Evolutionary conservation across 805 yeast genomes (phyloP), one percentile per base, ranked within the genome.

Genomic region (Candida rishiriensis): DNA sequence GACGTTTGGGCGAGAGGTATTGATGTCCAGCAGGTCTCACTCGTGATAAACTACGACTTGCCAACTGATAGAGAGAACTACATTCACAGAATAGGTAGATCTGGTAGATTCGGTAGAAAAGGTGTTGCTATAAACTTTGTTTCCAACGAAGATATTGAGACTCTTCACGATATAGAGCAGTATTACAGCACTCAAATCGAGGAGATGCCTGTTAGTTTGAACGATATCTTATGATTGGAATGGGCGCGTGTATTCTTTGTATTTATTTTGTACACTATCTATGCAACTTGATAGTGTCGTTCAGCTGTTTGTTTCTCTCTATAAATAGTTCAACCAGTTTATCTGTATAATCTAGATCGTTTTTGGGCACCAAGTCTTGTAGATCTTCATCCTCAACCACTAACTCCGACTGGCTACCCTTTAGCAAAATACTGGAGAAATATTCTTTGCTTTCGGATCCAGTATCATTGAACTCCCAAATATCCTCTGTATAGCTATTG

Each of bases 1-100:
- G 97, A 90, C 69, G 86, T 90, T 52, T 88, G 90, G 82, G 97
- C 98, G 33, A 82, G 98, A 71, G 98, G 98, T 70, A 90, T 90
- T 55, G 98, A 90, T 72, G 97, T 90, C 43, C 98, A 90, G 73
- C 98, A 90, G 72, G 96, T 90, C 46, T 88, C 96, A 29, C 76
- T 91, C 55, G 98, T 90, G 52, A 87, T 90, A 54, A 90, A 90
- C 76, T 90, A 88, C 72, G 98, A 90, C 69, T 71, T 90, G 58
- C 97, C 97, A 36, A 75, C 80, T 55, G 85, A 84, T 73, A 81
- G 85, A 68, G 97, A 90, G 70, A 90, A 88, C 75, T 91, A 93
- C 68, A 85, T 91, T 61, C 99, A 91, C 73, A 81, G 99, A 73
- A 95, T 91, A 61, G 99, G 99, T 69, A 83, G 99, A 73, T 88